Percentiles rank a stretch among this genome's conserved stretches.
phyloP scores from a whole-genome alignment of 805 yeast genomes.

The Crinitomyces ghanaensis region DNA sequence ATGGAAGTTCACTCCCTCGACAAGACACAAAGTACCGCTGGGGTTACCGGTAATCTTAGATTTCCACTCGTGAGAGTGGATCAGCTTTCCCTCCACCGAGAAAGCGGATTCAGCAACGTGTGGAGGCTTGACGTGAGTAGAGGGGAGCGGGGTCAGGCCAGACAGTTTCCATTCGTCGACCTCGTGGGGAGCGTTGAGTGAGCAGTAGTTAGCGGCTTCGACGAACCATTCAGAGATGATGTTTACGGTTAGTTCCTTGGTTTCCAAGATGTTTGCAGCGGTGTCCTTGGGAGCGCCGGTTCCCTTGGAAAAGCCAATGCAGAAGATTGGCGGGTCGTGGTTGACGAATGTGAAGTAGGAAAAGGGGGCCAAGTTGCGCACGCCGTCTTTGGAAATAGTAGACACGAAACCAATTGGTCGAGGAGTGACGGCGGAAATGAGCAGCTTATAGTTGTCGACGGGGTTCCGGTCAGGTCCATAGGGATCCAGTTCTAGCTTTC shows the following conservation, averaged over 20 bases:
- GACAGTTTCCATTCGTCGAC: slow-evolving; percentile 45
- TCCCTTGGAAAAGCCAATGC: slow-evolving; percentile 37
- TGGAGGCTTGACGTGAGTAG: slow-evolving; percentile 38
- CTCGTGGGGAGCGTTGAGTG: slow-evolving; percentile 36
- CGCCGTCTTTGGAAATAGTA: slow-evolving; percentile 34
- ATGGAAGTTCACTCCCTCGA: slow-evolving; percentile 50
- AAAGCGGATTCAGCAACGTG: slow-evolving; percentile 54
- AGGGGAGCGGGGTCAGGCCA: slow-evolving; percentile 39
- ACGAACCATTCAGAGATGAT: slow-evolving; percentile 52
- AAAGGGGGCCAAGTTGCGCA: slow-evolving; percentile 46
- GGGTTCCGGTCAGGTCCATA: slow-evolving; percentile 30
- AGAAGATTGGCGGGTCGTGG: slow-evolving; percentile 49
- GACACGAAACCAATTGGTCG: slow-evolving; percentile 53
- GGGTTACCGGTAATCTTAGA: slow-evolving; percentile 26
- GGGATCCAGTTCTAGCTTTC: slow-evolving; percentile 41
- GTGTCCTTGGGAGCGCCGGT: slow-evolving; percentile 38
- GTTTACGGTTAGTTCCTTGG: slow-evolving; percentile 44
- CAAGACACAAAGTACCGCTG: slow-evolving; percentile 32
- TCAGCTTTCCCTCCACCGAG: slow-evolving; percentile 42
- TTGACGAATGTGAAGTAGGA: slow-evolving; percentile 40
- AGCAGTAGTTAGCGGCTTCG: slow-evolving; percentile 48
- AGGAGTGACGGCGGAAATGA: slow-evolving; percentile 44
- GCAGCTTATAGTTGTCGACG: slow-evolving; percentile 37
- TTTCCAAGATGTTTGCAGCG: slow-evolving; percentile 35
- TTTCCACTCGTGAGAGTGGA: slow-evolving; percentile 34